phyloP scores from a whole-genome alignment of 345 rosid species.

The Corymbia maculata region DNA sequence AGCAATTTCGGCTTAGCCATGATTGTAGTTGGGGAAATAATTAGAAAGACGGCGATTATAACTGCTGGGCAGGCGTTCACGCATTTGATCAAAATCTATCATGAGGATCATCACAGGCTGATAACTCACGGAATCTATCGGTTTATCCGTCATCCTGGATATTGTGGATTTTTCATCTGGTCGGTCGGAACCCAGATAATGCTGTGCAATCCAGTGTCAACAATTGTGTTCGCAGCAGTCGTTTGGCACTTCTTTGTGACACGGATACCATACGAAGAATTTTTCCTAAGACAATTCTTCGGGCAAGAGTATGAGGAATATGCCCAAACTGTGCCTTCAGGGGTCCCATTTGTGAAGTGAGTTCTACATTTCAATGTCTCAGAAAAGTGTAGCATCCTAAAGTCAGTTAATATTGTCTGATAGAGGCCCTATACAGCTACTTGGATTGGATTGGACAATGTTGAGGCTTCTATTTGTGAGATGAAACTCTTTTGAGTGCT shows the following conservation, averaged over 20 bases:
- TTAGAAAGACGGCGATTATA: conserved; percentile 27
- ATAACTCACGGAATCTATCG: conserved; percentile 30
- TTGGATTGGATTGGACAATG: background rate
- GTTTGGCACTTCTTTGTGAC: conserved; percentile 19
- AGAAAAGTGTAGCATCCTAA: background rate
- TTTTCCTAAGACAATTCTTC: conserved; percentile 4
- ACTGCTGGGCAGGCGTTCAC: conserved; percentile 37
- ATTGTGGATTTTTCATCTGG: conserved; percentile 38
- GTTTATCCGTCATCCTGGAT: conserved; percentile 36
- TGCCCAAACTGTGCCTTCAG: conserved; percentile 2
- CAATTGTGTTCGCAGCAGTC: conserved; percentile 18
- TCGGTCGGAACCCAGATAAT: conserved; percentile 38
- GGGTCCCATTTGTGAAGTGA: conserved; percentile 7
- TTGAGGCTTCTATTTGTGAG: background rate
- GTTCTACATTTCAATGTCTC: background rate
- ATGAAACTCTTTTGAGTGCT: background rate
- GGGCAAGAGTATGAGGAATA: conserved; percentile 3
- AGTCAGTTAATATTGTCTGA: background rate
- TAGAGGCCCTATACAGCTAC: background rate
- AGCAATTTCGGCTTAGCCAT: conserved; percentile 27
- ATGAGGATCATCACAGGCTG: conserved; percentile 26
- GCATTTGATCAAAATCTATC: conserved; percentile 22
- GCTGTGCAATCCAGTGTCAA: conserved; percentile 36
- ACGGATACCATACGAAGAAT: conserved; percentile 10
- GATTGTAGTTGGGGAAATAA: conserved; percentile 27